phyloP scores from a whole-genome alignment of 176 grass and related monocot genomes.

The Stipa capillata region DNA sequence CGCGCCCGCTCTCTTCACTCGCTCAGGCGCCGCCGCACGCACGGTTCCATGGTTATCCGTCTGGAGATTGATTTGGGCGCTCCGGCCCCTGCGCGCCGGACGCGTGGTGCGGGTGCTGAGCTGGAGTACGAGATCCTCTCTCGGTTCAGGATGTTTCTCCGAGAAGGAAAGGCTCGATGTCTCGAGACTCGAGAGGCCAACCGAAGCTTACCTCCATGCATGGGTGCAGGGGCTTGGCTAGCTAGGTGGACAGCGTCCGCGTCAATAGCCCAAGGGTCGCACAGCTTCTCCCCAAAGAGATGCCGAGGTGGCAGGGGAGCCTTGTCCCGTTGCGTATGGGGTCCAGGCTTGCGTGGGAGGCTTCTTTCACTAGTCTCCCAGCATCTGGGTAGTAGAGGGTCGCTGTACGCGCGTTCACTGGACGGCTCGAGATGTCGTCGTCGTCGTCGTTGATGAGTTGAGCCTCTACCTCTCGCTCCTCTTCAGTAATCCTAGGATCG shows the following conservation, averaged over 20 bases:
- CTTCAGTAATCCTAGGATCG: background rate
- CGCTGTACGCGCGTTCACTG: background rate
- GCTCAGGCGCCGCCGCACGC: too few species aligned
- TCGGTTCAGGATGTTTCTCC: background rate
- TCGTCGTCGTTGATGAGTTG: too few species aligned
- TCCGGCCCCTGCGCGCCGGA: background rate
- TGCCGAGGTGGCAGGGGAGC: constrained; percentile 17
- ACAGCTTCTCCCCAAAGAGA: background rate
- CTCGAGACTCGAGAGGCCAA: background rate
- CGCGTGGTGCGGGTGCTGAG: constrained; percentile 8
- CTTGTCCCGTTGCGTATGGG: background rate
- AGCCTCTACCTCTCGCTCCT: background rate
- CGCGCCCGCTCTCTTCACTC: background rate
- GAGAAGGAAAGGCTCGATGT: background rate
- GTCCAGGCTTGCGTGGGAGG: background rate
- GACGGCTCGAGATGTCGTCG: too few species aligned
- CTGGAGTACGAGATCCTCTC: background rate
- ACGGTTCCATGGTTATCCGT: constrained; percentile 25
- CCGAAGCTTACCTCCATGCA: too few species aligned
- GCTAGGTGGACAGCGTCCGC: constrained; percentile 4
- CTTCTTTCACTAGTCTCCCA: background rate
- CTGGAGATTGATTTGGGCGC: background rate
- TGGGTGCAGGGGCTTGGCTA: background rate
- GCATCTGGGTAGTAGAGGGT: background rate
- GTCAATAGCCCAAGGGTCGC: background rate